A percentile compares a stretch with the other conserved stretches of the same genome.
Conservation (phyloP, 805 yeast genomes). For the Candida montana region DNA sequence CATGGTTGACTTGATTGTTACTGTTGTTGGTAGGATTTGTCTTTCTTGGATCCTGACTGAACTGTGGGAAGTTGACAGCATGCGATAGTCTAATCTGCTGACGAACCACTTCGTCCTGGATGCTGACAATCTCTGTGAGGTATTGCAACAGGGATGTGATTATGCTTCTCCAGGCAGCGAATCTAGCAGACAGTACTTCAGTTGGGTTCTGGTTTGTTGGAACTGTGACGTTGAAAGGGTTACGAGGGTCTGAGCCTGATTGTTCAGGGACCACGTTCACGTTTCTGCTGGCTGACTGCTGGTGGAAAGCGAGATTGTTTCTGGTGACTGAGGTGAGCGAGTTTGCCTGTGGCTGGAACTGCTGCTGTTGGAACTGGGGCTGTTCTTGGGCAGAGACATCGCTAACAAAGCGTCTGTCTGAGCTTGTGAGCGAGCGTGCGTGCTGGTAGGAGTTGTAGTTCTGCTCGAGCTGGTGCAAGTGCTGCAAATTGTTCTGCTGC, state of each 20-base stretch:
- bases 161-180: constrained; percentile 80
- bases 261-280: not conserved
- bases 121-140: constrained; percentile 71
- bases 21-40: not conserved
- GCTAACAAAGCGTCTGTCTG: constrained; percentile 22
- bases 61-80: constrained; percentile 50
- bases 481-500: constrained; percentile 38
- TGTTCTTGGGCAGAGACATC: constrained; percentile 12
- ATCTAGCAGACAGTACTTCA: constrained; percentile 77
- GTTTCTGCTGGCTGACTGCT: constrained; percentile 10
- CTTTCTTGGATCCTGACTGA: constrained; percentile 9
- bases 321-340: constrained; percentile 6
- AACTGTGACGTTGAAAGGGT: constrained; percentile 43
- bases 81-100: constrained; percentile 79
- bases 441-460: constrained; percentile 35
- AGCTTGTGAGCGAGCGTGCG: constrained; percentile 37
- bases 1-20: constrained; percentile 1
- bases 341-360: constrained; percentile 6
- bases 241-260: constrained; percentile 34
- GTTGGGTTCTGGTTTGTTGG: constrained; percentile 75
- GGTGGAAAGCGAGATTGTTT: constrained; percentile 1
- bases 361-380: constrained; percentile 16
- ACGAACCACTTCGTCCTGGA: constrained; percentile 83
- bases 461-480: constrained; percentile 38
- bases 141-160: constrained; percentile 71